Evolutionary conservation across 225 moss, liverwort and hornwort genomes (phyloP).

Genomic region (Sphagnum tenellum): DNA sequence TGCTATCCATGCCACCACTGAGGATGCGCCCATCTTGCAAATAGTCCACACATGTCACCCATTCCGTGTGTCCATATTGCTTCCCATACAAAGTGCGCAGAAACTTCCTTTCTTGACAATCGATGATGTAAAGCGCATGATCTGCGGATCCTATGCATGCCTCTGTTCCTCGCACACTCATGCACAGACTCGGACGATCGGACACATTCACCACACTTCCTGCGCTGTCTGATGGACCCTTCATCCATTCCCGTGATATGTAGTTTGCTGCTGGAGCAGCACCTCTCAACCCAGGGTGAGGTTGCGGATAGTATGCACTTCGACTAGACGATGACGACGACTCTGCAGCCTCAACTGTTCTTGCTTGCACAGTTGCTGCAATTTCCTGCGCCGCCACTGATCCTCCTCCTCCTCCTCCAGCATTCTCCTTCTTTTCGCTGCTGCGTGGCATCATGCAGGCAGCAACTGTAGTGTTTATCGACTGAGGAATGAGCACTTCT

Average conservation of each 20-base stretch:
- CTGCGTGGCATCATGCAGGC: too few relatives aligned
- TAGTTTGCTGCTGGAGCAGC: conserved; percentile 31
- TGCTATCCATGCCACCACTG: conserved; percentile 91
- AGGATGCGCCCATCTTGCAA: conserved; percentile 67
- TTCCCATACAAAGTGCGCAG: conserved; percentile 68
- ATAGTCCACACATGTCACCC: conserved; percentile 87
- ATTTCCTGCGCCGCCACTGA: too few relatives aligned
- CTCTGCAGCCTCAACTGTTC: too few relatives aligned
- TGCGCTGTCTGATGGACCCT: conserved; percentile 19
- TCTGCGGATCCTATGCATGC: conserved; percentile 57
- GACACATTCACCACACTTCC: conserved; percentile 41
- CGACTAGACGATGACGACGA: too few relatives aligned
- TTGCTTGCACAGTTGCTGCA: too few relatives aligned
- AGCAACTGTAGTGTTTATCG: too few relatives aligned
- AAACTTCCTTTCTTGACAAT: conserved; percentile 40
- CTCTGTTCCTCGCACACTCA: conserved; percentile 45
- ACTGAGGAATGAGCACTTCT: too few relatives aligned
- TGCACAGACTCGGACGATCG: conserved; percentile 41
- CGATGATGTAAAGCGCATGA: conserved; percentile 49
- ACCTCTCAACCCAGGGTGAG: conserved; percentile 39
- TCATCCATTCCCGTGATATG: conserved; percentile 48
- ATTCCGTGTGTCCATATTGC: conserved; percentile 78
- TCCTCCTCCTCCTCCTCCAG: too few relatives aligned
- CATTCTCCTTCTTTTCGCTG: too few relatives aligned
- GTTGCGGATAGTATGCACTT: conserved; percentile 11